Conservation (phyloP, 2,329 filamentous ascomycete genomes). For the Cordyceps fumosorosea region DNA sequence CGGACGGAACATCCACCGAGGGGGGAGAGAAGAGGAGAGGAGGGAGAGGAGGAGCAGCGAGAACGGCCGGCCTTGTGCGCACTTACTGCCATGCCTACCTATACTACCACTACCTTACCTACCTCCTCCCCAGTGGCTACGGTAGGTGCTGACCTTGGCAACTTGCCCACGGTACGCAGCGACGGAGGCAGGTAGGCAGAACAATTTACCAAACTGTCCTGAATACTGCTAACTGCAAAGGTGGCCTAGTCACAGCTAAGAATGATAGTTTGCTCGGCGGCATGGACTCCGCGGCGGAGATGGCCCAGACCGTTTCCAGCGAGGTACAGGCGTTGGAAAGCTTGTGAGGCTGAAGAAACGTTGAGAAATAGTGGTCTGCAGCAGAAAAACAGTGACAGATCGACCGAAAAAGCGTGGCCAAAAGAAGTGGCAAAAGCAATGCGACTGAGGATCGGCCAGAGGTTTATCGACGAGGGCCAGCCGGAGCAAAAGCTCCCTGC, state of each 20-base stretch:
- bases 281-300: background rate
- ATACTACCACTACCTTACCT: background rate
- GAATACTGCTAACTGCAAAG: background rate
- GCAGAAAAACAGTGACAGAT: background rate
- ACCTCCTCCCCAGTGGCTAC: no score
- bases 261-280: background rate
- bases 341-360: background rate
- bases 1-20: background rate
- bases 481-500: slow-evolving; percentile 13
- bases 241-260: background rate
- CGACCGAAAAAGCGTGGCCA: background rate
- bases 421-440: slow-evolving; percentile 1
- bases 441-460: background rate
- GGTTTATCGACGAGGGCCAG: background rate
- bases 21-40: background rate
- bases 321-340: background rate
- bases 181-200: background rate
- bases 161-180: no score
- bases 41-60: background rate
- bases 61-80: background rate
- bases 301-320: background rate
- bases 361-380: background rate
- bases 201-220: background rate
- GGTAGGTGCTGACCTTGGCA: no score
- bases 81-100: background rate